Evolutionary conservation across 83 land plant species (phyloP).

Genomic region (Isoetes engelmannii): DNA sequence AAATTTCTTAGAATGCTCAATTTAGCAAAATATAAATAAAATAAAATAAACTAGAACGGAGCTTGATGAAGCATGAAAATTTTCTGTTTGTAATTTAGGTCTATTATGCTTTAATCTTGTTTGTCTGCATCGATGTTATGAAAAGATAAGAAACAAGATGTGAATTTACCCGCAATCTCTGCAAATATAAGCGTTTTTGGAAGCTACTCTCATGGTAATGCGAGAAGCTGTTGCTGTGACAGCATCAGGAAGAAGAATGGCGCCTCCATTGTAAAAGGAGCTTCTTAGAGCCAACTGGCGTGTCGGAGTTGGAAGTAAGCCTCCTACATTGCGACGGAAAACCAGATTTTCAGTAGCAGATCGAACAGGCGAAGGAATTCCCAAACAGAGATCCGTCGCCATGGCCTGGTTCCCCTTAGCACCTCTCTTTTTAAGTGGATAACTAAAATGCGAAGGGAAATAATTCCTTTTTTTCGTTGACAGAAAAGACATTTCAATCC

Average conservation of each 20-base stretch:
- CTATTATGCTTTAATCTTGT: neutral
- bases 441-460: no score
- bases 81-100: neutral
- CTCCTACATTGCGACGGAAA: no score
- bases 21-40: neutral
- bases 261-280: conserved; percentile 34
- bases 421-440: no score
- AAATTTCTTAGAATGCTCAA: neutral
- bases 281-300: conserved; percentile 33
- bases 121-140: neutral
- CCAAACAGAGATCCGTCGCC: no score
- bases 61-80: neutral
- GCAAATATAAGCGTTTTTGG: conserved; percentile 68
- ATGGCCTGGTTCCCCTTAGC: no score
- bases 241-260: conserved; percentile 30
- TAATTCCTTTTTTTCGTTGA: no score
- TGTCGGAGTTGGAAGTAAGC: no score
- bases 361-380: no score
- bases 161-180: conserved; percentile 60
- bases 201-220: conserved; percentile 47
- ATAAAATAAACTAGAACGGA: neutral
- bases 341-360: no score
- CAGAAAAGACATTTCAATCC: no score
- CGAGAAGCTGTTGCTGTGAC: conserved; percentile 23
- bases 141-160: neutral